phyloP scores from a whole-genome alignment of 805 yeast genomes.

The Saccharomycopsis microspora region DNA sequence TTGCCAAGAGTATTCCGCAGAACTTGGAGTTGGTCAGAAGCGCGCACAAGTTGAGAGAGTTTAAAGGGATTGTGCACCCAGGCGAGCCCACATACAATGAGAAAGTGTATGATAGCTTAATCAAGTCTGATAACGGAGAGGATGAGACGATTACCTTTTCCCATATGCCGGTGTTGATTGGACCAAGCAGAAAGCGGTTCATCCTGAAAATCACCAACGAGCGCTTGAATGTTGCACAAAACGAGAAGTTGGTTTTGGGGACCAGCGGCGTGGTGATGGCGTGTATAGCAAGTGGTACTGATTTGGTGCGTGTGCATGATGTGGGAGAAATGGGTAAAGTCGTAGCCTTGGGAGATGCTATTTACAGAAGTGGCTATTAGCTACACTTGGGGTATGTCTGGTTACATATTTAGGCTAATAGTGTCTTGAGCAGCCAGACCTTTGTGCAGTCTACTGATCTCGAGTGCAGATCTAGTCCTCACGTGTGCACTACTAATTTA shows the following conservation, averaged over 20 bases:
- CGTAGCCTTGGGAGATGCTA: constrained; percentile 59
- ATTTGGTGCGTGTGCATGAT: constrained; percentile 85
- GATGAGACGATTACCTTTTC: constrained; percentile 28
- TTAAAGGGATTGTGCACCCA: constrained; percentile 21
- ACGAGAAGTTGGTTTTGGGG: constrained; percentile 34
- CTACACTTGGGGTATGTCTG: too few species aligned
- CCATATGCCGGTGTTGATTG: constrained; percentile 58
- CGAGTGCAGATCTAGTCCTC: too few species aligned
- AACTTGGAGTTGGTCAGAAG: constrained; percentile 55
- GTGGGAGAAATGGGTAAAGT: constrained; percentile 41
- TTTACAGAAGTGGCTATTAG: constrained; percentile 31
- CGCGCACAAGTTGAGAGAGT: constrained; percentile 31
- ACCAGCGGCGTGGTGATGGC: constrained; percentile 70
- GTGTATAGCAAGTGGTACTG: constrained; percentile 60
- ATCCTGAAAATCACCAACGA: constrained; percentile 65
- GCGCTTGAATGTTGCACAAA: constrained; percentile 43
- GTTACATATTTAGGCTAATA: too few species aligned
- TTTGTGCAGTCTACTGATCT: too few species aligned
- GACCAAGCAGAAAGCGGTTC: constrained; percentile 83
- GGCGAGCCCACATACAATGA: constrained; percentile 17
- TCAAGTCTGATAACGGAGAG: neutral
- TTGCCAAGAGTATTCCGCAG: constrained; percentile 74
- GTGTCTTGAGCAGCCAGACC: too few species aligned
- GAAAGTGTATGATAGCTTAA: too few species aligned
- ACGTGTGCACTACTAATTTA: too few species aligned